Evolutionary conservation across 2,329 filamentous ascomycete genomes (phyloP), one percentile per base, ranked within the genome.

Genomic region (Colletotrichum neosansevieriae): DNA sequence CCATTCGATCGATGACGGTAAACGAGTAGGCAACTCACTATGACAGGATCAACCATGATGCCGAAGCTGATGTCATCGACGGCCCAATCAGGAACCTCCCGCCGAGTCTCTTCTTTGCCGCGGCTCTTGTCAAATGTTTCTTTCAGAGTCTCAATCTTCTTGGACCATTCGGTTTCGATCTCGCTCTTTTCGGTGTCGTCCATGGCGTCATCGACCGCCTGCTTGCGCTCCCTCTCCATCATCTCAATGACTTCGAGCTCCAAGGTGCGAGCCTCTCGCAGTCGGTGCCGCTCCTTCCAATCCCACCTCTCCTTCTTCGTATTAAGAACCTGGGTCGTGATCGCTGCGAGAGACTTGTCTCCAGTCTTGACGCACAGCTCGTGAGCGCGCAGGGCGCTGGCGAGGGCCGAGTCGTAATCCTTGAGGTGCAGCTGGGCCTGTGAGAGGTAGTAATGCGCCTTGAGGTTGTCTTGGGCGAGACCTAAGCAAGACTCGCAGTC

Each of bases 261-360:
- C 2, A 94, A 80, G 36, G 86, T 85, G 5, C 80, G 82, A 19
- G 85, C 83, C 70, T 88, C 83, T 13, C 88, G 83, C 24, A 84
- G 74, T 1, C 92, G 84, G 40, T 84, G 82, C 63, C 83, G 84
- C 77, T 98, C 95, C 71, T 84, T 83, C 11, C 88, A 86, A 40
- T 95, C 92, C 93, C 96, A 98, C 44, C 92, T 89, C 71, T 91
- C 90, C 79, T 95, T 95, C 79, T 97, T 97, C 75, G 93, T 94
- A 65, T 86, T 85, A 21, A 97, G 83, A 0, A 98, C 92, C 15
- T 92, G 87, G 15, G 85, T 83, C 0, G 92, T 94, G 50, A 97
- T 88, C 21, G 90, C 87, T 21, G 88, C 84, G 0, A 95, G 87
- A 42, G 91, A 91, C 68, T 87, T 88, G 75, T 90, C 91, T 75